Conservation (phyloP, 257 asterid genomes). For the Nicotiana sylvestris region DNA sequence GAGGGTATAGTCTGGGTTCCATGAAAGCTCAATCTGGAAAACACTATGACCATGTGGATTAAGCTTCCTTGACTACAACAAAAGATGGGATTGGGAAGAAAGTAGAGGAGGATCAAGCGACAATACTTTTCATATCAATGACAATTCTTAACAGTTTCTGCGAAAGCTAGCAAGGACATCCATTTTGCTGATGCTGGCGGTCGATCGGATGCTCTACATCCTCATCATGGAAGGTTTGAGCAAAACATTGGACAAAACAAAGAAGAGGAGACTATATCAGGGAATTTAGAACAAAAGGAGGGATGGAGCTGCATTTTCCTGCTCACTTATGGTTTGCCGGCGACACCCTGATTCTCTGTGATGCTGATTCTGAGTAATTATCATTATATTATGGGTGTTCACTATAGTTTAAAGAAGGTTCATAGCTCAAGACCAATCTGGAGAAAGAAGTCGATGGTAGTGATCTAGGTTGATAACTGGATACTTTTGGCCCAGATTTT, state of each 20-base stretch:
- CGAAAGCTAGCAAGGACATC: neutral
- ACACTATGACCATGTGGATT: neutral
- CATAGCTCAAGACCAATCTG: too few relatives aligned
- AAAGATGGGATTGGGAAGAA: neutral
- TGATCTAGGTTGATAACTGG: too few relatives aligned
- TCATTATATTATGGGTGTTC: too few relatives aligned
- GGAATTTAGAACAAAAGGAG: neutral
- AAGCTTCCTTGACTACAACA: neutral
- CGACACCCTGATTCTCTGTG: neutral
- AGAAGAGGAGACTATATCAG: neutral
- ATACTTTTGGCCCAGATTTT: too few relatives aligned
- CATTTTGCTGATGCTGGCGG: neutral
- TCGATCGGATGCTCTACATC: neutral
- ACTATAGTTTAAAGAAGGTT: too few relatives aligned
- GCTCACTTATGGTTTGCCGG: neutral
- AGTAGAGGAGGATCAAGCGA: neutral
- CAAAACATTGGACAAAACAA: neutral
- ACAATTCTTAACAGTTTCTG: neutral
- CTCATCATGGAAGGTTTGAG: neutral
- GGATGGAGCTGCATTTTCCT: neutral
- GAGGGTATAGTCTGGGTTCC: neutral
- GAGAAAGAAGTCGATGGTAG: too few relatives aligned
- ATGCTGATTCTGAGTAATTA: neutral
- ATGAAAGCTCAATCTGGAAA: neutral
- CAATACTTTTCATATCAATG: neutral